Percentiles rank a stretch among this genome's conserved stretches.
phyloP scores from a whole-genome alignment of 2,329 filamentous ascomycete genomes.

The Chaetothyriales sp. region DNA sequence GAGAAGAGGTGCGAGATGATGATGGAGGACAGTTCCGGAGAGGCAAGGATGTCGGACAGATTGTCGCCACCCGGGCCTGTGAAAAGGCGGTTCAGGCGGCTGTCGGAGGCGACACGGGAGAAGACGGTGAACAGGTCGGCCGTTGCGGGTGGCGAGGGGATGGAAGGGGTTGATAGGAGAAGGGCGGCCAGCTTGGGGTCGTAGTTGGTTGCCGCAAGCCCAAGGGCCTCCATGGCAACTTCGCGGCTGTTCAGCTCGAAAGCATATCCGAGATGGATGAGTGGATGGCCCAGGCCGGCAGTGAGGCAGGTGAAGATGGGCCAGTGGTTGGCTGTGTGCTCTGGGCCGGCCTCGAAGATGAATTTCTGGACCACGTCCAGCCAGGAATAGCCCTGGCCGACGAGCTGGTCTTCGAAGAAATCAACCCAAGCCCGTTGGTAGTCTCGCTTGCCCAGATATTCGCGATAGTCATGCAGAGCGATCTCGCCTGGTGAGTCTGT shows the following conservation, averaged over 20 bases:
- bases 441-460: conserved; percentile 61
- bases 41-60: conserved; percentile 50
- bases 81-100: conserved; percentile 53
- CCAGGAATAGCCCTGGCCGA: conserved; percentile 65
- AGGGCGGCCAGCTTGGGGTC: conserved; percentile 48
- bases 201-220: conserved; percentile 48
- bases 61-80: conserved; percentile 44
- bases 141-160: conserved; percentile 24
- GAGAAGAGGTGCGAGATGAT: conserved; percentile 84
- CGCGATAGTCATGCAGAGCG: conserved; percentile 67
- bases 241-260: conserved; percentile 77
- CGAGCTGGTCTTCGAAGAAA: conserved; percentile 87
- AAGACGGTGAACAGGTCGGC: conserved; percentile 57
- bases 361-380: conserved; percentile 60
- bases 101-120: conserved; percentile 51
- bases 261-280: conserved; percentile 93
- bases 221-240: conserved; percentile 74
- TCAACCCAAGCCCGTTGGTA: conserved; percentile 88
- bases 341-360: conserved; percentile 46
- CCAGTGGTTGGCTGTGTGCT: conserved; percentile 7
- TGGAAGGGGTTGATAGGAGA: conserved; percentile 3
- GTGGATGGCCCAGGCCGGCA: conserved; percentile 65
- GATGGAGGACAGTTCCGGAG: conserved; percentile 44
- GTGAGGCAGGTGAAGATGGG: conserved; percentile 71
- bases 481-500: conserved; percentile 71